Conservation (phyloP, 75 land plant genomes). For the Pinus tabuliformis region DNA sequence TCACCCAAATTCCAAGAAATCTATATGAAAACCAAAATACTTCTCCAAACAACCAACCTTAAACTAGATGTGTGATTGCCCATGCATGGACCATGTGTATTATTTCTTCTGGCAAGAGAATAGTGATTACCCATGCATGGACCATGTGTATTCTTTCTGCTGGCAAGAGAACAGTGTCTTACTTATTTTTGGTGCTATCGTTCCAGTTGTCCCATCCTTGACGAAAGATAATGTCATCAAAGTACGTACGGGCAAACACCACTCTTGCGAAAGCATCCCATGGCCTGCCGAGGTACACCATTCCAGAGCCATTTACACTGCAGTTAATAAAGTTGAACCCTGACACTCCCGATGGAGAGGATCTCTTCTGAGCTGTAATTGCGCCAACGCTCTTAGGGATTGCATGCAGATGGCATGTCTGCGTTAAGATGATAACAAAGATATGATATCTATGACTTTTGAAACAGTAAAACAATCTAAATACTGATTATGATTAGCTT, state of each 20-base stretch:
- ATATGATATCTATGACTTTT: too few relatives aligned
- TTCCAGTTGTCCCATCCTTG: slow-evolving; percentile 66
- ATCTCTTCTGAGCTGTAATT: slow-evolving; percentile 63
- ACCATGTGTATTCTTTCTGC: not conserved
- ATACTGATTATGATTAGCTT: too few relatives aligned
- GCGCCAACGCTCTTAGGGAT: slow-evolving; percentile 49
- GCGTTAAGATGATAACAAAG: not conserved
- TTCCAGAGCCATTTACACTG: slow-evolving; percentile 49
- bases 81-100: not conserved
- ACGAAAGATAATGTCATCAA: slow-evolving; percentile 51
- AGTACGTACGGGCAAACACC: slow-evolving; percentile 45
- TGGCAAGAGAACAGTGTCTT: not conserved
- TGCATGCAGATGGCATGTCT: slow-evolving; percentile 62
- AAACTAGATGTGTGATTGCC: not conserved
- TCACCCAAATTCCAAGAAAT: too few relatives aligned
- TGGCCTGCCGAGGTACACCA: slow-evolving; percentile 56
- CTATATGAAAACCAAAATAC: too few relatives aligned
- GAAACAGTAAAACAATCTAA: not conserved
- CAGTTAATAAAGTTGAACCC: slow-evolving; percentile 63
- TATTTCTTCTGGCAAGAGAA: not conserved
- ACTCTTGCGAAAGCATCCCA: slow-evolving; percentile 73
- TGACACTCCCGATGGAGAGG: slow-evolving; percentile 33
- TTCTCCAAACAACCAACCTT: too few relatives aligned
- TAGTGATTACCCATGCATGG: not conserved
- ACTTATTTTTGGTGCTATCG: slow-evolving; percentile 21